phyloP scores from a whole-genome alignment of 495 filamentous ascomycete species.

The Penicillium antarcticum region DNA sequence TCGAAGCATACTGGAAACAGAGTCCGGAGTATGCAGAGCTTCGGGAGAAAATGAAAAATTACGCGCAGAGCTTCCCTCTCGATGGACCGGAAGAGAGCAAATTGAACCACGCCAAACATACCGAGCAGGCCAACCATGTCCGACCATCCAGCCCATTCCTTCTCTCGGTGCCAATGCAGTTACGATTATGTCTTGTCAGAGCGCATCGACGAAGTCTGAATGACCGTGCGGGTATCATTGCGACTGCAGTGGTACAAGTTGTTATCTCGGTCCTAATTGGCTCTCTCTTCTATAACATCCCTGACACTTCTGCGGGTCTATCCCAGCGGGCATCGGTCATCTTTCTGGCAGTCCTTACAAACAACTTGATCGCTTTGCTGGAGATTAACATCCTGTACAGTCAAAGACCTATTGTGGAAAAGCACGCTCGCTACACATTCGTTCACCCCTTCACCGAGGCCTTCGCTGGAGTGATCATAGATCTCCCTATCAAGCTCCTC shows the following conservation, averaged over 20 bases:
- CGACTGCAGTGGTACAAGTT: background rate
- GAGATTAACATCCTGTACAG: slow-evolving; percentile 62
- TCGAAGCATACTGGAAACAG: slow-evolving; percentile 58
- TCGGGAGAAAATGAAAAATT: slow-evolving; percentile 47
- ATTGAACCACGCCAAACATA: background rate
- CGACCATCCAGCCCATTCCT: background rate
- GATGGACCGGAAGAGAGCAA: slow-evolving; percentile 57
- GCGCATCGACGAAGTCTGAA: background rate
- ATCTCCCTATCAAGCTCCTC: slow-evolving; percentile 53
- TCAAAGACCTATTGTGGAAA: slow-evolving; percentile 62
- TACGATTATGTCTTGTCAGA: background rate
- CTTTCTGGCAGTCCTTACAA: slow-evolving; percentile 39
- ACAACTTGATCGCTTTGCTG: slow-evolving; percentile 49
- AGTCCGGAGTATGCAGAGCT: slow-evolving; percentile 50
- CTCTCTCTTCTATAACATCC: slow-evolving; percentile 82
- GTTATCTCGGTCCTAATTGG: background rate
- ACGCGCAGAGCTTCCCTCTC: slow-evolving; percentile 36
- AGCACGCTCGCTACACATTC: slow-evolving; percentile 62
- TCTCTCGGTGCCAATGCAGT: background rate
- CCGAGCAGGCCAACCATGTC: background rate
- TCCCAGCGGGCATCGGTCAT: background rate
- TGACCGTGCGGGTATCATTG: background rate
- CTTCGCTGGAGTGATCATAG: slow-evolving; percentile 54
- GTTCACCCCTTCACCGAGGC: slow-evolving; percentile 62
- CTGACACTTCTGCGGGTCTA: slow-evolving; percentile 43